Evolutionary conservation across 2,329 filamentous ascomycete genomes (phyloP), one percentile per base, ranked within the genome.

Genomic region (Pseudocercospora fuligena): DNA sequence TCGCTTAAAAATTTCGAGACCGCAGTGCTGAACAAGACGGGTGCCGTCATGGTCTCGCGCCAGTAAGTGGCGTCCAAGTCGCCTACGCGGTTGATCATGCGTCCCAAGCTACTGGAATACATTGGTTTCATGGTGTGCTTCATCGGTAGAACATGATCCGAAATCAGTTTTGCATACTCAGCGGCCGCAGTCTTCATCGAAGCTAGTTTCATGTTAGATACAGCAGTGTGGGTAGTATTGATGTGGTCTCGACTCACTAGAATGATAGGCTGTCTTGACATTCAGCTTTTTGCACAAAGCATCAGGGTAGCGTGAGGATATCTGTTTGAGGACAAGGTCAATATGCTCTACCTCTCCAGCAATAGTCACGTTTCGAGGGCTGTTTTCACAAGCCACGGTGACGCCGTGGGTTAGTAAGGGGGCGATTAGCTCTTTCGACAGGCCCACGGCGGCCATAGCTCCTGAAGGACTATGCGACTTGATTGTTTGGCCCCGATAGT

Each of bases 191-290:
- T 27, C 49, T 27, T 53, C 19, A 21, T 53, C 25, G 19, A 27
- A 21, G 49, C 49, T 23, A 53, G 16, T 3, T 43, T 43, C 40
- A 53, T 27, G 19, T 53, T 14, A 53, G 49, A 23, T 53, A 53
- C 11, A 11, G 40, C 21, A 61, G 71, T 69, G 40, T 83, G 80
- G 47, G 78, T 77, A 0, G 80, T 11, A 43, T 12, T 43, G 40
- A n/a, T 43, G 12, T 4, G n/a, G n/a, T n/a, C n/a, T n/a, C 9
- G 40, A 8, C 40, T 43, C 40, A 43, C 40, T 8, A 43, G 40
- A 81, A 61, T 84, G 81, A 46, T 82, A 83, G 0, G 81, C 81
- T 8, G 72, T 77, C 19, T 80, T 76, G 3, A 83, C 80, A 0
- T 78, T 74, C 0, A 85, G 76, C n/a, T 73, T 64, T 3, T 79